Conservation (phyloP, 371 early-diverging fungal species). For the Entomophthora muscae region DNA sequence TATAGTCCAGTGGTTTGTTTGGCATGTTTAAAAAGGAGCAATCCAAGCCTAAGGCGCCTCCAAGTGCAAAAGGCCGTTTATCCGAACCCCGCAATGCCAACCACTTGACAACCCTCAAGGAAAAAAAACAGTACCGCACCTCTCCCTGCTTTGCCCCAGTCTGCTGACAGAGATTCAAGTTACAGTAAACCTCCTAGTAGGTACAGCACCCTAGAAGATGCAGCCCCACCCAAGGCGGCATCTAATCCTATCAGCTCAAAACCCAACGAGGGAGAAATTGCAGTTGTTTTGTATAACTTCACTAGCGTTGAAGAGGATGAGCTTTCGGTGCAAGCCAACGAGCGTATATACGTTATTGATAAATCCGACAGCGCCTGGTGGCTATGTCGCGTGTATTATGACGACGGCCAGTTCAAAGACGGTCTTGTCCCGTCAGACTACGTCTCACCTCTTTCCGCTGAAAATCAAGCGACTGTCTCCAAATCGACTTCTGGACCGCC, state of each 20-base stretch:
- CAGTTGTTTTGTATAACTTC: slow-evolving; percentile 59
- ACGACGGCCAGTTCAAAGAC: slow-evolving; percentile 15
- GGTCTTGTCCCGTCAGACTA: slow-evolving; percentile 28
- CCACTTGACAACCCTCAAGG: too few species aligned
- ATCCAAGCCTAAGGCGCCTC: not conserved
- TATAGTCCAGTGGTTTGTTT: slow-evolving; percentile 1
- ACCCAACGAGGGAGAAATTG: slow-evolving; percentile 28
- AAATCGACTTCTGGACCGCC: not conserved
- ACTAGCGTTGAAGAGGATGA: slow-evolving; percentile 55
- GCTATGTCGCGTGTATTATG: slow-evolving; percentile 20
- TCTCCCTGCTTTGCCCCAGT: slow-evolving; percentile 6
- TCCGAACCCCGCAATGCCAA: not conserved
- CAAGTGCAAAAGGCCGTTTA: not conserved
- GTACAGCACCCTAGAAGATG: not conserved
- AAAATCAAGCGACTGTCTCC: not conserved
- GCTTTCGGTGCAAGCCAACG: slow-evolving; percentile 30
- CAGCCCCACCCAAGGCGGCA: slow-evolving; percentile 8
- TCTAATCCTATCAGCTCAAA: too few species aligned
- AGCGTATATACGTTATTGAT: not conserved
- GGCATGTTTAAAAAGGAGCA: not conserved
- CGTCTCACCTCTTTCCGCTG: slow-evolving; percentile 17
- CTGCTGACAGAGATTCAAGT: slow-evolving; percentile 18
- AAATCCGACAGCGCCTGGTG: slow-evolving; percentile 27
- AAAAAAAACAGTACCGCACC: slow-evolving; percentile 13
- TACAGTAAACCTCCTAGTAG: slow-evolving; percentile 14